Base-by-base conservation (phyloP, 768 basidiomycete species). In the Pleurotus pulmonarius region DNA sequence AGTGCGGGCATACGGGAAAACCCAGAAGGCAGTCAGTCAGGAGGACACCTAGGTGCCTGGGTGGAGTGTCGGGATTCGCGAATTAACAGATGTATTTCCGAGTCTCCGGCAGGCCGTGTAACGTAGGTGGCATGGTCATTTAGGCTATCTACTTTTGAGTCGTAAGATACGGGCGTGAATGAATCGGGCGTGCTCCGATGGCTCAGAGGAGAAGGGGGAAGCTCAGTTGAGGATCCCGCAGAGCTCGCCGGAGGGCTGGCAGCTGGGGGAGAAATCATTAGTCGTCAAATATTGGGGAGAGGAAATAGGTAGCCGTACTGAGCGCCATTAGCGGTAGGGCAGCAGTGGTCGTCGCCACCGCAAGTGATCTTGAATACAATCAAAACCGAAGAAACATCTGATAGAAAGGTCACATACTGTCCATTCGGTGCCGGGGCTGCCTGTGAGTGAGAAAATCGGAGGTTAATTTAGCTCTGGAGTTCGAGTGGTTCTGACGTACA, bases 171-270 rank as follows among this genome's bases (percentile, higher is more conserved):
- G 29, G 9, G 9, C 29, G 29, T 4, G 29, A 34, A 34, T 9
- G 29, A 34, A 9, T 34, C 29, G 29, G 29, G 29, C 29, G 13
- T 44, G 20, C 46, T 47, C 24, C 24, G 12, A 47, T 6, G 16
- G 43, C n/a, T n/a, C 20, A 8, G 20, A 22, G 16, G n/a, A 16
- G 16, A 7, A 16, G 20, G 43, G 20, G 9, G 16, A n/a, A 11
- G 43, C 6, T 37, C 38, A 53, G 51, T 40, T 39, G 38, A 49
- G 25, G 25, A 53, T 53, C 38, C 15, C 38, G 39, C 51, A 53
- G 38, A 53, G 51, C 15, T 39, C 51, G n/a, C 51, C 51, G 22
- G 22, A 40, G 39, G 51, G 51, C 41, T 53, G 51, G 22, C 51
- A 53, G 11, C 51, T 53, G n/a, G n/a, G 16, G n/a, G 25, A 40